Evolutionary conservation across 164 flowering plant genomes (phyloP).

Genomic region (Aristolochia contorta): DNA sequence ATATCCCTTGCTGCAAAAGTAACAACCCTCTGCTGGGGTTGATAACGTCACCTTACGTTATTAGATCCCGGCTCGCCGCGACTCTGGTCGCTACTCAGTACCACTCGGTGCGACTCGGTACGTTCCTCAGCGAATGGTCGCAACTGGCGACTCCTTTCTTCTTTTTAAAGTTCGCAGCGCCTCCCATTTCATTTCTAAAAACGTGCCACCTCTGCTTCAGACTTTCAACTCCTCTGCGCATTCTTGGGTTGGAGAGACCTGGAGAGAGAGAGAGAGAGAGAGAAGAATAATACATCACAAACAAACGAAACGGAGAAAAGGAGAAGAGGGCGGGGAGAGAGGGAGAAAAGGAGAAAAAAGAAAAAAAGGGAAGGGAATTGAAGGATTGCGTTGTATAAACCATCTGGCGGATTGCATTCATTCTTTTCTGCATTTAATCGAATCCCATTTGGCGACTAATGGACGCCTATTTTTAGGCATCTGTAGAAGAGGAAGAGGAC

Average conservation of each 20-base stretch:
- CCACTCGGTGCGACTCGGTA: too few species aligned
- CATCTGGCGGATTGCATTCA: too few species aligned
- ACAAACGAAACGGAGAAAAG: too few species aligned
- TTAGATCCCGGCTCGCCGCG: background rate
- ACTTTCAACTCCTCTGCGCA: too few species aligned
- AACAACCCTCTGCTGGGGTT: constrained; percentile 4
- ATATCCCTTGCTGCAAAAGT: background rate
- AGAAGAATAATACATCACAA: too few species aligned
- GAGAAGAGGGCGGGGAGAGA: background rate
- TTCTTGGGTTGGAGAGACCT: background rate
- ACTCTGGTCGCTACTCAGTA: background rate
- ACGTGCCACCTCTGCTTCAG: constrained; percentile 2
- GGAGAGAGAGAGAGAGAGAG: background rate
- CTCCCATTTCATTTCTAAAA: background rate
- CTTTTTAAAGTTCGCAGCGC: background rate
- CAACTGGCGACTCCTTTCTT: background rate
- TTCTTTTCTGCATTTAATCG: too few species aligned
- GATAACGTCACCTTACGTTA: background rate
- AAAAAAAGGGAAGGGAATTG: background rate
- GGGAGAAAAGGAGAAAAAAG: background rate
- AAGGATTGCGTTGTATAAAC: background rate
- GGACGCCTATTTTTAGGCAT: too few species aligned
- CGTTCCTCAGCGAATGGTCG: too few species aligned
- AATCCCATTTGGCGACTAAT: too few species aligned
- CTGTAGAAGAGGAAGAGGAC: too few species aligned